Evolutionary conservation across 208 protist species (phyloP).

Genomic region (Herpetomonas samuelpessoai): DNA sequence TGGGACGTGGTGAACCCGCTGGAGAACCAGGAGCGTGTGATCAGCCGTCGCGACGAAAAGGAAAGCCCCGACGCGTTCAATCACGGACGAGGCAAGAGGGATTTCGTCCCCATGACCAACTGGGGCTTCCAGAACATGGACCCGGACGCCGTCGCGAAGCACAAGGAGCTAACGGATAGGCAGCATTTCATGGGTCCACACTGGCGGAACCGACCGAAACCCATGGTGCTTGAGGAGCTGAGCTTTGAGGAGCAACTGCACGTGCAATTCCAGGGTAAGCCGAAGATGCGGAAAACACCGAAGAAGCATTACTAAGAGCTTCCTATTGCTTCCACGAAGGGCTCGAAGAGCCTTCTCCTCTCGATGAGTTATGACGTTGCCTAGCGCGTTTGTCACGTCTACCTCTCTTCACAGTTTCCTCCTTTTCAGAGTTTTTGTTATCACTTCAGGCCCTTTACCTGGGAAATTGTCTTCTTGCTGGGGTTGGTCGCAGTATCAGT

Average conservation of each 20-base stretch:
- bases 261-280: constrained; percentile 82
- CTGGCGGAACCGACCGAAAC: constrained; percentile 80
- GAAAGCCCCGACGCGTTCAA: constrained; percentile 79
- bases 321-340: too few relatives aligned
- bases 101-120: constrained; percentile 93
- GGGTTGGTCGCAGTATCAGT: too few relatives aligned
- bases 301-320: constrained; percentile 86
- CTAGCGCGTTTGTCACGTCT: too few relatives aligned
- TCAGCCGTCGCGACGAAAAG: constrained; percentile 50
- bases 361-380: too few relatives aligned
- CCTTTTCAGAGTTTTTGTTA: too few relatives aligned
- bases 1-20: constrained; percentile 86
- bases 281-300: constrained; percentile 87
- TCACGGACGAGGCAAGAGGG: constrained; percentile 64
- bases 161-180: constrained; percentile 85
- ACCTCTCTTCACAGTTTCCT: too few relatives aligned
- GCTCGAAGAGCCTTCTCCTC: too few relatives aligned
- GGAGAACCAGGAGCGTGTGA: constrained; percentile 67
- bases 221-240: constrained; percentile 81
- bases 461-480: too few relatives aligned
- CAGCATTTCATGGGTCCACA: constrained; percentile 89
- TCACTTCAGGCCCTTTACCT: too few relatives aligned
- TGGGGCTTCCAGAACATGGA: constrained; percentile 90
- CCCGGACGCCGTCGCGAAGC: constrained; percentile 74
- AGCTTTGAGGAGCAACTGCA: constrained; percentile 90